Percentiles rank a stretch among this genome's conserved stretches.
phyloP scores from a whole-genome alignment of 2,329 filamentous ascomycete genomes.

The Plenodomus tracheiphilus region DNA sequence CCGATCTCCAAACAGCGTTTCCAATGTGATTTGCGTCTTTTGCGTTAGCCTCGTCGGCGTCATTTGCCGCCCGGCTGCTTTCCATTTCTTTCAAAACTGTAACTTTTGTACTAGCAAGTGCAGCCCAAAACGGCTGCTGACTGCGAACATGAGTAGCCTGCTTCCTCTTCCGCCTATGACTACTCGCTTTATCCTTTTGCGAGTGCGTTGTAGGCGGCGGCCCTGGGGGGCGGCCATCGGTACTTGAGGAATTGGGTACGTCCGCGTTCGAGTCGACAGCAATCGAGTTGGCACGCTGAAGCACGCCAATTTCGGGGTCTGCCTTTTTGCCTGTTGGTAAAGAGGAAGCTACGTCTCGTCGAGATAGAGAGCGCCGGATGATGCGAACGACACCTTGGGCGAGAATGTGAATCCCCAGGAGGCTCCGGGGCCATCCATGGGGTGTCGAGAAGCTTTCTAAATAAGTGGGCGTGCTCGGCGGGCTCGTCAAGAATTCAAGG shows the following conservation, averaged over 20 bases:
- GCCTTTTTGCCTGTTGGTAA: constrained; percentile 45
- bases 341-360: constrained; percentile 38
- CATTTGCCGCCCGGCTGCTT: constrained; percentile 74
- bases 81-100: constrained; percentile 82
- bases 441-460: constrained; percentile 48
- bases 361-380: constrained; percentile 56
- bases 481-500: constrained; percentile 45
- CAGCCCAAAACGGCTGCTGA: constrained; percentile 91
- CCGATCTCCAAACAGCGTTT: constrained; percentile 71
- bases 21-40: constrained; percentile 78
- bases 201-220: constrained; percentile 57
- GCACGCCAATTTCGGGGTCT: constrained; percentile 64
- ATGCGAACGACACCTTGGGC: constrained; percentile 73
- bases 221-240: constrained; percentile 55
- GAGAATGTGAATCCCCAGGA: constrained; percentile 74
- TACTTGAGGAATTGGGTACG: constrained; percentile 47
- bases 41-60: constrained; percentile 73
- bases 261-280: constrained; percentile 55
- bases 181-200: constrained; percentile 61
- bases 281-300: constrained; percentile 39
- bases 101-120: constrained; percentile 93
- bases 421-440: constrained; percentile 68
- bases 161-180: constrained; percentile 84
- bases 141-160: constrained; percentile 89
- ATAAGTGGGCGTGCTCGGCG: constrained; percentile 39